Evolutionary conservation across 2,329 filamentous ascomycete species (phyloP).

Genomic region (Didymella pomorum): DNA sequence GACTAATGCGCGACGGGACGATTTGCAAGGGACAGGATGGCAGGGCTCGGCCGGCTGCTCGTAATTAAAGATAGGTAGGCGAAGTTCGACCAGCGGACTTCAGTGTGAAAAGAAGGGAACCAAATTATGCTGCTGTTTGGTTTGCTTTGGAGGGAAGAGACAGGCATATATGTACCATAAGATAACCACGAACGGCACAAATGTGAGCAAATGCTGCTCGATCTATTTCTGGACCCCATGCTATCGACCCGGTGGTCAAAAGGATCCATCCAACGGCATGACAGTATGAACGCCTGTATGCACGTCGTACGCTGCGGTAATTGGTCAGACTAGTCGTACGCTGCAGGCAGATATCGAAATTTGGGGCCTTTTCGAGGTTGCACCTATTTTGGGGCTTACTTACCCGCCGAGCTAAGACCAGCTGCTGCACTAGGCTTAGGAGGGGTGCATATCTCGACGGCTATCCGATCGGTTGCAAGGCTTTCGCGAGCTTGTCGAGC

Average conservation of each 20-base stretch:
- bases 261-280: conserved; percentile 40
- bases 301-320: conserved; percentile 29
- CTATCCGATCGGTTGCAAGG: conserved; percentile 40
- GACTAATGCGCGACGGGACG: conserved; percentile 53
- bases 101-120: conserved; percentile 51
- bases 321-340: conserved; percentile 40
- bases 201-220: conserved; percentile 51
- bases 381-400: conserved; percentile 52
- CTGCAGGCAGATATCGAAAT: conserved; percentile 44
- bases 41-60: conserved; percentile 52
- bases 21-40: conserved; percentile 54
- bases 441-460: conserved; percentile 34
- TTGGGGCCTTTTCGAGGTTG: conserved; percentile 46
- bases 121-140: conserved; percentile 58
- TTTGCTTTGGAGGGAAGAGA: conserved; percentile 40
- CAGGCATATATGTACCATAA: conserved; percentile 57
- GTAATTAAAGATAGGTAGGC: conserved; percentile 58
- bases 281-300: conserved; percentile 39
- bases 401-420: conserved; percentile 47
- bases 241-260: conserved; percentile 37
- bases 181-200: conserved; percentile 51
- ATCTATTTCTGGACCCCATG: conserved; percentile 59
- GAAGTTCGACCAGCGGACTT: conserved; percentile 60
- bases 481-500: conserved; percentile 44
- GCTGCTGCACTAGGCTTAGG: conserved; percentile 27